Evolutionary conservation across 1,139 yeast species (phyloP).

Genomic region (Spathaspora sp.): DNA sequence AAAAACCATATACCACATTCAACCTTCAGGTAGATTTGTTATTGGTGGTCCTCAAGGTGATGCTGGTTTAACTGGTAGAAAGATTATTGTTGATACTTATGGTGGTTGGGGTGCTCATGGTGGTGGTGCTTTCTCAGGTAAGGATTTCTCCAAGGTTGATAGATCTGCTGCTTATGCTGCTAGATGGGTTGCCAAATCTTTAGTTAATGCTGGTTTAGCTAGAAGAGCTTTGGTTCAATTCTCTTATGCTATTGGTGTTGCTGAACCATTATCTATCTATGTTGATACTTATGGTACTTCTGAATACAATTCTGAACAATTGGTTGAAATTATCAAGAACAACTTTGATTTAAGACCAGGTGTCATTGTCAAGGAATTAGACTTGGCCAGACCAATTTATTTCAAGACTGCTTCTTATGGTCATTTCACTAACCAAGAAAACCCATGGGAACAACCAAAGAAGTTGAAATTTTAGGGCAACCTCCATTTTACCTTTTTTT

Average conservation of each 20-base stretch:
- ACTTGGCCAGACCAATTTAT: constrained; percentile 98
- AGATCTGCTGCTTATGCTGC: constrained; percentile 99
- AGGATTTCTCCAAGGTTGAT: constrained; percentile 99
- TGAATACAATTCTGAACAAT: constrained; percentile 80
- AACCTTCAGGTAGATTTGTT: constrained; percentile 99
- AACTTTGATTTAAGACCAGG: constrained; percentile 99
- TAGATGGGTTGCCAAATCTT: constrained; percentile 99
- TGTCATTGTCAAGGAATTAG: constrained; percentile 94
- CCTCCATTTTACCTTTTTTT: not conserved
- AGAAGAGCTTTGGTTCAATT: constrained; percentile 97
- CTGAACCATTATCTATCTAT: constrained; percentile 96
- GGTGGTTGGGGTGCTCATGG: constrained; percentile 99
- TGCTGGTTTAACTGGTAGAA: constrained; percentile 99
- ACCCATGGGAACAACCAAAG: constrained; percentile 98
- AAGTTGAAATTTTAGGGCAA: constrained; percentile 64
- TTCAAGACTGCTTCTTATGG: constrained; percentile 99
- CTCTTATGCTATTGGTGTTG: constrained; percentile 99
- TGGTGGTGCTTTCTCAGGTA: constrained; percentile 99
- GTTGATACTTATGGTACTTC: constrained; percentile 99
- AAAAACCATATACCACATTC: constrained; percentile 95
- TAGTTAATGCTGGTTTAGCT: constrained; percentile 91
- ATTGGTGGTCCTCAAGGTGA: constrained; percentile 99
- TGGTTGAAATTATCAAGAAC: constrained; percentile 84
- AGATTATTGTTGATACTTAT: constrained; percentile 98
- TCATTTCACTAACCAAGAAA: constrained; percentile 98